Base-by-base conservation (phyloP, 148 eudicot species). In the Camellia granthamiana region DNA sequence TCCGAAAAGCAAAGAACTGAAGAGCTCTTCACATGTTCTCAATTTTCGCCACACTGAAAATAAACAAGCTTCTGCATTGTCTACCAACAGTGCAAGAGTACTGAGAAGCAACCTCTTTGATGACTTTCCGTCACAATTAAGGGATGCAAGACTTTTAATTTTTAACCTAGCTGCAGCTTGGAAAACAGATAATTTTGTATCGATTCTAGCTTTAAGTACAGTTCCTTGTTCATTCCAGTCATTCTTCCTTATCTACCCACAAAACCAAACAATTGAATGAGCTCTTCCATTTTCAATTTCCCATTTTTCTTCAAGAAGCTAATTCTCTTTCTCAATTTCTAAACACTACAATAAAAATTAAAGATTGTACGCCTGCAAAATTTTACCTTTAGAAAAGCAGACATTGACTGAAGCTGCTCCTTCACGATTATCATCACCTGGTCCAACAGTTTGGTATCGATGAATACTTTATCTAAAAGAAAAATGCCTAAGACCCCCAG, bases 211-310 rank as follows among this genome's bases (percentile, higher is more conserved):
- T 90, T 94, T 97, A 69, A 97, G 83, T 44, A 75, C 81, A 23
- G 89, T 87, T 68, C 97, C 98, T 72, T 92, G 95, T 79, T 92
- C 95, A 1, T 92, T 85, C 97, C 98, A 97, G 66, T 94, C 99
- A 76, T 93, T 86, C 93, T 89, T 97, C 89, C 94, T 89, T 86
- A 92, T 85, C 99, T 97, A 91, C 86, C 86, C 87, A 82, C 55
- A 76, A 72, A 55, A 80, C 43, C 55, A 78, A 74, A 51, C 46
- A 60, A 78, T 79, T 60, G 77, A 79, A 79, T 54, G 59, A 78
- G 30, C 46, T 51, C 72, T 58, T 74, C 16, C 23, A 56, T 38
- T 7, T 54, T 56, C 38, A 6, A n/a, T 55, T 78, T 11, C 13
- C 13, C 6, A 49, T 10, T 9, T 38, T 21, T 41, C 2, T 23